phyloP scores from a whole-genome alignment of 2,329 filamentous ascomycete species.

The Talaromyces amestolkiae region DNA sequence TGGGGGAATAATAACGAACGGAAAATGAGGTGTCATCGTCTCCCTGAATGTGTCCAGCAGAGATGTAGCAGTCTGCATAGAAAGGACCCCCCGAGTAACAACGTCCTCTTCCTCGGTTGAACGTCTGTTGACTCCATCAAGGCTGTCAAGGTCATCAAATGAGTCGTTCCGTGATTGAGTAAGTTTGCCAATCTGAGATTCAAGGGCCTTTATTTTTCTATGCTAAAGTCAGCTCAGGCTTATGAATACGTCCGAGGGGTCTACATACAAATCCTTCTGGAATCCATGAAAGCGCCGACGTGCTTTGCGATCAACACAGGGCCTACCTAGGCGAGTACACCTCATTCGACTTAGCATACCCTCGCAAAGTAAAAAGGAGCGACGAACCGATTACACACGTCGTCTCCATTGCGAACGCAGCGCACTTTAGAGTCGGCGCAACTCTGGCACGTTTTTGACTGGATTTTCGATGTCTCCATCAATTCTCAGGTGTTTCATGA shows the following conservation, averaged over 20 bases:
- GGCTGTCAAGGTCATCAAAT: slow-evolving; percentile 8
- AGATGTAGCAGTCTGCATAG: slow-evolving; percentile 3
- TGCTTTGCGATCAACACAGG: slow-evolving; percentile 26
- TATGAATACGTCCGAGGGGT: not conserved
- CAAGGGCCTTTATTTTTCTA: slow-evolving; percentile 10
- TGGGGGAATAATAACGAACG: slow-evolving; percentile 8
- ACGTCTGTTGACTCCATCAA: not conserved
- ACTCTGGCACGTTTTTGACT: slow-evolving; percentile 22
- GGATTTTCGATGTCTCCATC: not conserved
- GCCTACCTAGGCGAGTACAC: slow-evolving; percentile 37
- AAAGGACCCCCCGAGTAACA: not conserved
- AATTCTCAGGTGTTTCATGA: not conserved
- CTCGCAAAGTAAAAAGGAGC: no score
- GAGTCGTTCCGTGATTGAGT: not conserved
- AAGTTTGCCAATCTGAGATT: slow-evolving; percentile 12
- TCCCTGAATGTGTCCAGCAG: slow-evolving; percentile 4
- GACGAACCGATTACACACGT: slow-evolving; percentile 23
- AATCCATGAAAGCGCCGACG: slow-evolving; percentile 32
- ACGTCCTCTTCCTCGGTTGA: not conserved
- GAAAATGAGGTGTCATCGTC: slow-evolving; percentile 1
- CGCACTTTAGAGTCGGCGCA: slow-evolving; percentile 27
- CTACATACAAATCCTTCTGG: slow-evolving; percentile 33
- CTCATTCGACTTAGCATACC: slow-evolving; percentile 22
- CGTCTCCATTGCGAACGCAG: slow-evolving; percentile 21
- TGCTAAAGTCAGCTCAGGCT: slow-evolving; percentile 16